Evolutionary conservation across 331 rosid genomes (phyloP), one percentile per base, ranked within the genome.

Genomic region (Quercus tomentella): DNA sequence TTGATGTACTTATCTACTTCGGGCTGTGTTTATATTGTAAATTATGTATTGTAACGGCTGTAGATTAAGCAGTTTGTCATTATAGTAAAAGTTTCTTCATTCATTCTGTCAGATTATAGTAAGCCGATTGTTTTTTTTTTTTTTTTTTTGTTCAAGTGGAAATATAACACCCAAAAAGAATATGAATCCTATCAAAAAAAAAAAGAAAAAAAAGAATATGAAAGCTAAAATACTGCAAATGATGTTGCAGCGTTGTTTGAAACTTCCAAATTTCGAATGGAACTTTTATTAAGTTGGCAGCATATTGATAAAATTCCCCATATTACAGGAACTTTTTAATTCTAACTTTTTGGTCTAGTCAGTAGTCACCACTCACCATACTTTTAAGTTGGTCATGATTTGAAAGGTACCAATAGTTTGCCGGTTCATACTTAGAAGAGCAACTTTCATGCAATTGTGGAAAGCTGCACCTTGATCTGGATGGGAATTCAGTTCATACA

Each of bases 41-140:
- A 28, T 77, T 65, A 71, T 77, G 76, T 74, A 69, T 67, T 41
- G 37, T 71, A 73, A 65, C 54, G 73, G 71, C 72, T 72, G 70
- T 77, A 65, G 22, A 30, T n/a, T 17, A 30, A 37, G 45, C 70
- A 65, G 55, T 65, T 65, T 65, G 20, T 28, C 70, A 63, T 6
- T 63, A 63, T 28, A 63, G 14, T 25, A 20, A 16, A 28, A 63
- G n/a, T 16, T 26, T 26, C 31, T 63, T 7, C 41, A 63, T 63
- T 63, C n/a, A 28, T 63, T 26, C 41, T 62, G 15, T 14, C 66
- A 22, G 14, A 11, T 7, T 22, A 57, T 7, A 58, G 65, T 14
- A 4, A 11, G 17, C 7, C 70, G 4, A 49, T 6, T 63, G 8
- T 26, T 25, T 25, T 6, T 58, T 21, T 60, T 30, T 60, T 4